These are phyloP conservation scores for Tripidium arundinaceum DNA, from an alignment of 202 grass and related monocot species.

Conservation along the genomic window DNA sequence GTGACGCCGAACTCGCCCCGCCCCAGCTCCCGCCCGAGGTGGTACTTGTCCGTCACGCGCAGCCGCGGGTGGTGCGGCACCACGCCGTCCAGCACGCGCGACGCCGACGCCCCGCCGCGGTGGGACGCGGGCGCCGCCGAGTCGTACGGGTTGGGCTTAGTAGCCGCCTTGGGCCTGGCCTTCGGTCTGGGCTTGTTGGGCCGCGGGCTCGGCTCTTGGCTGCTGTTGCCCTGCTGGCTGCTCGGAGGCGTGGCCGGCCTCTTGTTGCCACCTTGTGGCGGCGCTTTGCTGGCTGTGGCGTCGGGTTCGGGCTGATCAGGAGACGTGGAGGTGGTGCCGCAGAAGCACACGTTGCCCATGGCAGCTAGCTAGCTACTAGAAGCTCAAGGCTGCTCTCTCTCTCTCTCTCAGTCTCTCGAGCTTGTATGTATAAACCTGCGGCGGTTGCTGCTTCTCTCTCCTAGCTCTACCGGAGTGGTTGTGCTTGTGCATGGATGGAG, in stretches of 20 bases:
- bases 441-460: not conserved
- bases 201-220: conserved; percentile 3
- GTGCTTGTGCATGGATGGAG: not conserved
- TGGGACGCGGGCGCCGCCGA: not conserved
- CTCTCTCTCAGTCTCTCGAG: no score
- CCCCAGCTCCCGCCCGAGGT: conserved; percentile 59
- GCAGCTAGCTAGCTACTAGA: no score
- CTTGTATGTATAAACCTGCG: not conserved
- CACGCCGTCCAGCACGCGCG: conserved; percentile 54
- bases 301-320: not conserved
- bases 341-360: conserved; percentile 46
- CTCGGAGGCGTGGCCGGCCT: conserved; percentile 28
- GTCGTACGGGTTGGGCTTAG: conserved; percentile 37
- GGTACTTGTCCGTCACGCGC: conserved; percentile 73
- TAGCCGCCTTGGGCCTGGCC: not conserved
- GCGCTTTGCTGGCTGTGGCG: not conserved
- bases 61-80: conserved; percentile 56
- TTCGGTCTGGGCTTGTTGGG: conserved; percentile 4
- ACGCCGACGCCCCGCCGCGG: not conserved
- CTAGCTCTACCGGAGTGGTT: not conserved
- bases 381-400: not conserved
- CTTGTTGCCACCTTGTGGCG: not conserved
- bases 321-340: conserved; percentile 31
- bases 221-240: not conserved
- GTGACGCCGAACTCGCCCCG: no score